These are phyloP conservation scores for Glebionis coronaria DNA, from an alignment of 129 eudicot species.

Conservation along the genomic window DNA sequence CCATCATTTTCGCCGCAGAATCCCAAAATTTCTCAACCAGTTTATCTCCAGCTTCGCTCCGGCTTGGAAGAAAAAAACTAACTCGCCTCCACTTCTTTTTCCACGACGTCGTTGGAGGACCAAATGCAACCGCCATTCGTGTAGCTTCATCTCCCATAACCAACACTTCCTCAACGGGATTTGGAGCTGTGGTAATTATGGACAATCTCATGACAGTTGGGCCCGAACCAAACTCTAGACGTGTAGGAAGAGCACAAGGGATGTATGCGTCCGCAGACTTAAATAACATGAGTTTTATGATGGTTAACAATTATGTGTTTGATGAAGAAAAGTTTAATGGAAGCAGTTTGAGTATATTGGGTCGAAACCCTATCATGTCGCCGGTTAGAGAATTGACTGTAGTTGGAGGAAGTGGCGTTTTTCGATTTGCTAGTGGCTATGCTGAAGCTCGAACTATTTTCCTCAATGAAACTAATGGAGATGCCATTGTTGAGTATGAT, in stretches of 20 bases:
- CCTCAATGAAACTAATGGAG: conserved; percentile 17
- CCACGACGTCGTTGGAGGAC: conserved; percentile 33
- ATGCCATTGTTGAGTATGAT: conserved; percentile 31
- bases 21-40: conserved; percentile 28
- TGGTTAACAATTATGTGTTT: conserved; percentile 30
- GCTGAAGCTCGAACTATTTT: conserved; percentile 28
- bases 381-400: conserved; percentile 41
- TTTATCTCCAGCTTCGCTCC: conserved; percentile 17
- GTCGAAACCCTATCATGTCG: conserved; percentile 29
- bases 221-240: conserved; percentile 27
- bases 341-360: conserved; percentile 44
- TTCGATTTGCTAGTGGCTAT: conserved; percentile 40
- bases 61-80: conserved; percentile 17
- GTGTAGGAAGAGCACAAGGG: conserved; percentile 43
- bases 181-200: conserved; percentile 35
- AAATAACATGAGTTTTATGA: conserved; percentile 26
- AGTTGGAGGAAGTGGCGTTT: conserved; percentile 43
- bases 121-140: conserved; percentile 37
- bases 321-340: conserved; percentile 37
- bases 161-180: conserved; percentile 20
- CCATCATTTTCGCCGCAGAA: conserved; percentile 26
- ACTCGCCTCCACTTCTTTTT: conserved; percentile 38
- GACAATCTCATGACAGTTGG: conserved; percentile 42
- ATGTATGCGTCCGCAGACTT: conserved; percentile 40
- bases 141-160: conserved; percentile 28